A percentile compares a stretch with the other conserved stretches of the same genome.
Evolutionary conservation across 1,284 basidiomycete species (phyloP).

Genomic region (Trametes hirsuta): DNA sequence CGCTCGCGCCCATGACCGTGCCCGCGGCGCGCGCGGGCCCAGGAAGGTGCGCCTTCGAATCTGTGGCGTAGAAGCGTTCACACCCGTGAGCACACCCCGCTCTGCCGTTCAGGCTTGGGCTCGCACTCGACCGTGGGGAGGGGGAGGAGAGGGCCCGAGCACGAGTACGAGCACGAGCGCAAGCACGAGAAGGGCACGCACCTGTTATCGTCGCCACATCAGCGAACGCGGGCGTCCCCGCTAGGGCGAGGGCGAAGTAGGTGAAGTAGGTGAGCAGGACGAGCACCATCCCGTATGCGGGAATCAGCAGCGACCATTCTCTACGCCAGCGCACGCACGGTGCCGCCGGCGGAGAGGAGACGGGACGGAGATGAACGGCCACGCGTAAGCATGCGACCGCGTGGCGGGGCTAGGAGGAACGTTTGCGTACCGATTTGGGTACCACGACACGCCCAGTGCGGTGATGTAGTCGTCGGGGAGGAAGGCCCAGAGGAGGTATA

Average conservation of each 20-base stretch:
- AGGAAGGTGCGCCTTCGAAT: constrained; percentile 51
- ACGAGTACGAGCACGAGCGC: not conserved
- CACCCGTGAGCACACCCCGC: constrained; percentile 4
- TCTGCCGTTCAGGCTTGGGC: not conserved
- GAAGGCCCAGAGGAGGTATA: constrained; percentile 73
- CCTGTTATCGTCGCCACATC: constrained; percentile 65
- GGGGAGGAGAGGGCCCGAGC: not conserved
- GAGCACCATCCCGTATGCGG: constrained; percentile 76
- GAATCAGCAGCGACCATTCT: constrained; percentile 87
- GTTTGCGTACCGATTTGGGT: constrained; percentile 75
- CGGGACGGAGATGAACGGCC: constrained; percentile 25
- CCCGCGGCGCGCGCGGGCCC: constrained; percentile 34
- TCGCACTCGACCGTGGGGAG: not conserved
- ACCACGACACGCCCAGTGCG: constrained; percentile 77
- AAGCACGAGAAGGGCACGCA: constrained; percentile 9
- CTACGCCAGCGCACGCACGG: constrained; percentile 41
- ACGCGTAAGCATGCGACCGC: not conserved
- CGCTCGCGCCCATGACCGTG: not conserved
- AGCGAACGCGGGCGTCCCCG: constrained; percentile 70
- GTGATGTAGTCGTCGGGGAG: constrained; percentile 58
- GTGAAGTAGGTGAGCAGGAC: constrained; percentile 78
- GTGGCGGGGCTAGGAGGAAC: constrained; percentile 1
- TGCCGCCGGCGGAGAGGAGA: not conserved
- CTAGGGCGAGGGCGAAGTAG: constrained; percentile 77
- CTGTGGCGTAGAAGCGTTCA: constrained; percentile 39